phyloP scores from a whole-genome alignment of 805 yeast species.

The Barnettozyma botsteinii region DNA sequence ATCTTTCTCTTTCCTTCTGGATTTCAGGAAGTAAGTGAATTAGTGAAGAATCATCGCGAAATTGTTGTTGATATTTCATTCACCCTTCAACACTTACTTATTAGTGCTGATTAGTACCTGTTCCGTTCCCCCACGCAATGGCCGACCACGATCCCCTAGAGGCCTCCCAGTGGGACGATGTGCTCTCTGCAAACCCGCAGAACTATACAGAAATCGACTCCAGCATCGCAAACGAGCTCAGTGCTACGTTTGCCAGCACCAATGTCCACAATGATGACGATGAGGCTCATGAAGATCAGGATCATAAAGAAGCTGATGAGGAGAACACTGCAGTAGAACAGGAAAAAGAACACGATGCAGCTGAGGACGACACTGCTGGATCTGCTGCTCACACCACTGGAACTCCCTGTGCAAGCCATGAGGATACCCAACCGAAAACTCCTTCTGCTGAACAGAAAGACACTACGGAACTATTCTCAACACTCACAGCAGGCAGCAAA shows the following conservation, averaged over 20 bases:
- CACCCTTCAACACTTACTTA: neutral
- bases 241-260: constrained; percentile 14
- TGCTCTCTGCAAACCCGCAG: constrained; percentile 32
- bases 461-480: constrained; percentile 32
- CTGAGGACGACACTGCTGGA: neutral
- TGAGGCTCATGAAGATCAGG: neutral
- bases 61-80: neutral
- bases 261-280: constrained; percentile 6
- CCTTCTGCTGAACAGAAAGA: constrained; percentile 11
- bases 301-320: constrained; percentile 1
- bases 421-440: constrained; percentile 2
- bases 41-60: too few relatives aligned
- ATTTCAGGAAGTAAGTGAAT: too few relatives aligned
- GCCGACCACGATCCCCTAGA: constrained; percentile 38
- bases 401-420: neutral
- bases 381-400: neutral
- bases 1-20: too few relatives aligned
- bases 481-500: constrained; percentile 37
- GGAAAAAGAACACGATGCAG: neutral
- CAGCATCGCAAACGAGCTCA: constrained; percentile 16
- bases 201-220: neutral
- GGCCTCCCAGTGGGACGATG: constrained; percentile 60
- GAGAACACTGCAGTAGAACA: constrained; percentile 4
- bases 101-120: too few relatives aligned
- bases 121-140: neutral